phyloP scores from a whole-genome alignment of 2,329 filamentous ascomycete genomes.

The Fusarium napiforme region DNA sequence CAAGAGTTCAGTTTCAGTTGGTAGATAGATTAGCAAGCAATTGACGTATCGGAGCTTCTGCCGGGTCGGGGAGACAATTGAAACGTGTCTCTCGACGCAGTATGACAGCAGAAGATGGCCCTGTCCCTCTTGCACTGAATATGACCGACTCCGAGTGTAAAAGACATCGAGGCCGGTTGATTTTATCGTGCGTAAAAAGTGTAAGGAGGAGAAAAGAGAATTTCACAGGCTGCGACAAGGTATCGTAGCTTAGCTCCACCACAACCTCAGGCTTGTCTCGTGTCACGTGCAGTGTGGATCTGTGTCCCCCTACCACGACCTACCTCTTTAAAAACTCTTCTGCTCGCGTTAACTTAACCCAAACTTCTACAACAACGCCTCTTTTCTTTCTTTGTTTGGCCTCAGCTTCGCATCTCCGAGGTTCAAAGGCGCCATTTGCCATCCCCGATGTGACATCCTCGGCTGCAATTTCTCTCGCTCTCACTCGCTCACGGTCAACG shows the following conservation, averaged over 20 bases:
- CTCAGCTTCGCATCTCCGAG: constrained; percentile 7
- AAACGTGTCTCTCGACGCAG: constrained; percentile 34
- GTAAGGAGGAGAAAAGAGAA: constrained; percentile 49
- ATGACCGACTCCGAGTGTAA: constrained; percentile 66
- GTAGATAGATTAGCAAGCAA: background rate
- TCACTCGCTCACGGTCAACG: constrained; percentile 9
- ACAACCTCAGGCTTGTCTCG: background rate
- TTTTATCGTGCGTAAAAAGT: constrained; percentile 68
- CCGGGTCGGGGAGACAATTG: constrained; percentile 42
- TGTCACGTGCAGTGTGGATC: constrained; percentile 44
- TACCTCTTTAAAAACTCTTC: constrained; percentile 22
- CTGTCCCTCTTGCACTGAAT: constrained; percentile 68
- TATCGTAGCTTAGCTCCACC: background rate
- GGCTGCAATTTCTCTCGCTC: background rate
- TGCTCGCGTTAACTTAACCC: background rate
- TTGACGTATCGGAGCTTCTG: constrained; percentile 48
- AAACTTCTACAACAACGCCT: constrained; percentile 16
- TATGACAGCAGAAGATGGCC: constrained; percentile 41
- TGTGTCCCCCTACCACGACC: constrained; percentile 3
- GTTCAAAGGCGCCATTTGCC: constrained; percentile 21
- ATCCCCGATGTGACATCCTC: constrained; percentile 5
- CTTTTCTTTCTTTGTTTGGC: background rate
- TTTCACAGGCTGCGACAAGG: background rate
- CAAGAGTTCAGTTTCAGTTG: background rate
- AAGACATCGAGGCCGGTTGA: constrained; percentile 65